A percentile compares a stretch with the other conserved stretches of the same genome.
Evolutionary conservation across 257 asterid genomes (phyloP).

Genomic region (Solanum pinnatisectum): DNA sequence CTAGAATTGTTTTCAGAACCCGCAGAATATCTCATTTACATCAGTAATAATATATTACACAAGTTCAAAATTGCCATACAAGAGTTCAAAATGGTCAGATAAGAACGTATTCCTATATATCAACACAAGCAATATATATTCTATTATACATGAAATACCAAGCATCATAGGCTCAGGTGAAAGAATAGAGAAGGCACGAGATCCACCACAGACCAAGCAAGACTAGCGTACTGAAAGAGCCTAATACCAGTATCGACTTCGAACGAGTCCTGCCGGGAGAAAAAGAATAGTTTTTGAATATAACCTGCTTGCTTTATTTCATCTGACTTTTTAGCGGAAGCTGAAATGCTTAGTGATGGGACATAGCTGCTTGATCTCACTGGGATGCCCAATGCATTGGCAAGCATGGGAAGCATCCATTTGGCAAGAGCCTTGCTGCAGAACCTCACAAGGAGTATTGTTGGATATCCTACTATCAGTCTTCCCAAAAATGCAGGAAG

Average conservation of each 20-base stretch:
- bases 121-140: neutral
- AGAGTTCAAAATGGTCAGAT: neutral
- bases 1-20: neutral
- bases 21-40: neutral
- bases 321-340: conserved; percentile 37
- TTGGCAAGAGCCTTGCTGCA: conserved; percentile 88
- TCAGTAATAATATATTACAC: neutral
- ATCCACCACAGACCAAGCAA: conserved; percentile 95
- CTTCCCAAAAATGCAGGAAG: conserved; percentile 50
- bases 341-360: conserved; percentile 38
- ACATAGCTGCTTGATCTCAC: conserved; percentile 69
- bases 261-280: conserved; percentile 51
- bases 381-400: conserved; percentile 78
- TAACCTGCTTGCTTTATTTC: conserved; percentile 56
- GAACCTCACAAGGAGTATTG: conserved; percentile 75
- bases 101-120: neutral
- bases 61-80: neutral
- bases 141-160: neutral
- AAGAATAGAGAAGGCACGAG: conserved; percentile 80
- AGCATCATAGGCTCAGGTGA: conserved; percentile 51
- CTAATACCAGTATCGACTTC: conserved; percentile 94
- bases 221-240: conserved; percentile 89
- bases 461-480: conserved; percentile 74
- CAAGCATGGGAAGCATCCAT: conserved; percentile 83
- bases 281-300: conserved; percentile 48